These are phyloP conservation scores for Colletotrichum horii DNA, from an alignment of 2,329 filamentous ascomycete species.

Conservation along the genomic window DNA sequence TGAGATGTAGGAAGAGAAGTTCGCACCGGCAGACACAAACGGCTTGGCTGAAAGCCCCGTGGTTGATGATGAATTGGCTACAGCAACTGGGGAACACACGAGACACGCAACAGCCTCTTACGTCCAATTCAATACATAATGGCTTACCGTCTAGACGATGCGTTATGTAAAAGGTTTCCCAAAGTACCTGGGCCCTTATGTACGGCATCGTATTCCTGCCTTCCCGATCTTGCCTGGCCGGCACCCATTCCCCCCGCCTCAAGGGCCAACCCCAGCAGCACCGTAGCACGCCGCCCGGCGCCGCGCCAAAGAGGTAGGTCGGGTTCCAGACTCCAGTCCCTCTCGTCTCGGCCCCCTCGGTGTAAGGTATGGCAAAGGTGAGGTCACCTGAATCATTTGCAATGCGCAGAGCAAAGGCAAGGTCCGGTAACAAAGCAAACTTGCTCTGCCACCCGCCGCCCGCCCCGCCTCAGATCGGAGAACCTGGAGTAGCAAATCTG, in stretches of 20 bases:
- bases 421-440: background rate
- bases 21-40: background rate
- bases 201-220: background rate
- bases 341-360: background rate
- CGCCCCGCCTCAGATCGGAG: background rate
- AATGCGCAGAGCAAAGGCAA: background rate
- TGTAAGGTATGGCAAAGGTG: background rate
- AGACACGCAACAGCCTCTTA: background rate
- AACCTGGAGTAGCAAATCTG: background rate
- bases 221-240: slow-evolving; percentile 7
- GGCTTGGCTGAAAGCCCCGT: background rate
- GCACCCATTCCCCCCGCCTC: background rate
- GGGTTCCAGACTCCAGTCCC: background rate
- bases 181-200: background rate
- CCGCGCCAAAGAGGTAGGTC: background rate
- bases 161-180: background rate
- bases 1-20: background rate
- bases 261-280: background rate
- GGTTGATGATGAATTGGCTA: background rate
- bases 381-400: background rate
- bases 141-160: background rate
- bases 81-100: background rate
- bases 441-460: background rate
- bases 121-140: background rate
- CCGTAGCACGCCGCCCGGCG: background rate